Conservation (phyloP, 495 filamentous ascomycete genomes). For the Hypoxylon subgilvum region DNA sequence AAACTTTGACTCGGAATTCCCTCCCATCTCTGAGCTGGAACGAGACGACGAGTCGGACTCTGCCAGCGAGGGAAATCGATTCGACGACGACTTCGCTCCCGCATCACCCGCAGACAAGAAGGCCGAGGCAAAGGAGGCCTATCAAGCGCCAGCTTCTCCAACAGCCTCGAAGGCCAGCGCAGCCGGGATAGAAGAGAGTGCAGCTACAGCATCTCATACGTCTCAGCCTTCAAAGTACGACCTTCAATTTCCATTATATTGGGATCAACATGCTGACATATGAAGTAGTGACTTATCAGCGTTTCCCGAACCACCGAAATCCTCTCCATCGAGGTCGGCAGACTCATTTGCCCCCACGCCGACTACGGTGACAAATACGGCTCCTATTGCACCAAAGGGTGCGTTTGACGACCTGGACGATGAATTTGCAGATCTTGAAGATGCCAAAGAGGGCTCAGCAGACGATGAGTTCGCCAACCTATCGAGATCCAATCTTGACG, state of each 20-base stretch:
- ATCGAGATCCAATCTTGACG: constrained; percentile 64
- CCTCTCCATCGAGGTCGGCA: constrained; percentile 32
- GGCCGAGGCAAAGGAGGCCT: constrained; percentile 37
- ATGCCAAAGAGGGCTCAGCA: constrained; percentile 91
- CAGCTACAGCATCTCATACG: constrained; percentile 26
- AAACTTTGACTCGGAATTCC: constrained; percentile 77
- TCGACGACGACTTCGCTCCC: constrained; percentile 90
- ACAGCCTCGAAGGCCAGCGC: constrained; percentile 35
- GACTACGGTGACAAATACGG: constrained; percentile 36
- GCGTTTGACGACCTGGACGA: constrained; percentile 81
- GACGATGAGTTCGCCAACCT: constrained; percentile 79
- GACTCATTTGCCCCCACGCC: constrained; percentile 39
- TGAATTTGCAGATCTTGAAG: constrained; percentile 85
- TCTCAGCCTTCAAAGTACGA: constrained; percentile 42
- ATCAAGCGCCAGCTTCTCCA: constrained; percentile 41
- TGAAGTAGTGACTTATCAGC: constrained; percentile 34
- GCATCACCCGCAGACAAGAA: constrained; percentile 64
- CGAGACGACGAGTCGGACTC: constrained; percentile 81
- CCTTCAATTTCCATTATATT: constrained; percentile 3
- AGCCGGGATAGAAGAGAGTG: constrained; percentile 26
- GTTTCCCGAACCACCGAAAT: constrained; percentile 41
- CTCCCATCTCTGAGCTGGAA: constrained; percentile 85
- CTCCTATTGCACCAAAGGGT: constrained; percentile 45
- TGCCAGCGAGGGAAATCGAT: constrained; percentile 76
- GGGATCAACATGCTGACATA: constrained; percentile 13